A percentile compares a stretch with the other conserved stretches of the same genome.
Evolutionary conservation across 2,329 filamentous ascomycete species (phyloP).

Genomic region (Trichoderma sp.): DNA sequence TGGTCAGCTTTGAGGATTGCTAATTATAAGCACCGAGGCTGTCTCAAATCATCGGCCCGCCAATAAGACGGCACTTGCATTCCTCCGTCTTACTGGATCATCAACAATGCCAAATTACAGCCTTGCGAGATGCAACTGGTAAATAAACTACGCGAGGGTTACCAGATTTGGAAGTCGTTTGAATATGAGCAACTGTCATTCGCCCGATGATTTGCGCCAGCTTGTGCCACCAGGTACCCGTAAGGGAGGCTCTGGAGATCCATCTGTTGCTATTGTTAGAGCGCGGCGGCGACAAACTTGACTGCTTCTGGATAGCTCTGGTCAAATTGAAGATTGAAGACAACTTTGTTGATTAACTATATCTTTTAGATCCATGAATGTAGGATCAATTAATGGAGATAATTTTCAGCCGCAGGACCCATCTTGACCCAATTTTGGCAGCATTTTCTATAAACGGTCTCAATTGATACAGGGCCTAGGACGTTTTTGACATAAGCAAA

Average conservation of each 20-base stretch:
- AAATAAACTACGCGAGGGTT: background rate
- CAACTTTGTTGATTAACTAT: background rate
- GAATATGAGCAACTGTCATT: background rate
- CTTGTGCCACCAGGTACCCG: background rate
- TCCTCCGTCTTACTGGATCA: constrained; percentile 6
- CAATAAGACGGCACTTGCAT: constrained; percentile 8
- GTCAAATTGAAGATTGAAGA: background rate
- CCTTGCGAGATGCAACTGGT: background rate
- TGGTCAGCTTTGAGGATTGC: background rate
- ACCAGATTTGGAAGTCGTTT: background rate
- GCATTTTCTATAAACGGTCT: background rate
- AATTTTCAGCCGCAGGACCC: background rate
- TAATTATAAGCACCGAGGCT: background rate
- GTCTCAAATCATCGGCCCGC: background rate
- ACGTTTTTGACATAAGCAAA: background rate
- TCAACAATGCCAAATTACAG: background rate
- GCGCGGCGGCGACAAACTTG: background rate
- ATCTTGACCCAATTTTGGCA: background rate
- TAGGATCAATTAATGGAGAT: background rate
- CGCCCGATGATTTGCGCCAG: background rate
- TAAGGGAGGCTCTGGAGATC: background rate
- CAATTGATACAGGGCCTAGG: too few relatives aligned
- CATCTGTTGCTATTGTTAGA: constrained; percentile 2
- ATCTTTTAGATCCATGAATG: background rate
- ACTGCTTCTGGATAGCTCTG: background rate